Evolutionary conservation across 768 basidiomycete genomes (phyloP), one percentile per base, ranked within the genome.

Genomic region (Xanthoconium purpureum): DNA sequence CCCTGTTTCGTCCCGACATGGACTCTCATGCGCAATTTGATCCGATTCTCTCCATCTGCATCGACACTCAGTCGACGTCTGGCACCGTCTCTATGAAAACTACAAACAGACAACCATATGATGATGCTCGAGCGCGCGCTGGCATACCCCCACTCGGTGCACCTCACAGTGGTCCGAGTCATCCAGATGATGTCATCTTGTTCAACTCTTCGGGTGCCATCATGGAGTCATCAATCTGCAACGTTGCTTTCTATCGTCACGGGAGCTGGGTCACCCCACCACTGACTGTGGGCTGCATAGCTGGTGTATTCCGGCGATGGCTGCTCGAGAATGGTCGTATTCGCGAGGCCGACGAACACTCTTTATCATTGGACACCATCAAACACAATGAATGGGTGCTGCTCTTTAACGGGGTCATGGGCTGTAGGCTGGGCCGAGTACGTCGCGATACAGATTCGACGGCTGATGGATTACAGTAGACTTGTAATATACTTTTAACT

Each of bases 161-260:
- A 45, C 43, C 54, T 13, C 47, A 39, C 12, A 42, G 33, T 20
- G 29, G 50, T 10, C 29, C 30, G 14, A 53, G 65, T 38, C 63
- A 71, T 36, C 65, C 69, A 0, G 66, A 69, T 15, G 91, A 93
- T 61, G 84, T 91, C 3, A 68, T 93, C 29, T 67, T 93, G 51
- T 84, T 81, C 74, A 86, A 85, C 61, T 38, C 75, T 0, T 65
- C 74, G 3, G 72, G 72, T 3, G 64, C 74, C 17, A 66, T 89
- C 52, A 88, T 79, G 44, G 90, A 93, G 66, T 76, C 87, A 1
- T 82, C 85, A 32, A 82, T 88, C 45, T 84, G 78, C 68, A 93
- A 91, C 61, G 71, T 91, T 50, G 87, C 89, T 2, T 80, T 91
- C 57, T 80, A 78, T 60, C 83, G 86, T 13, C 65, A 65, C 4